Evolutionary conservation across 108 stramenopile genomes (phyloP), one percentile per base, ranked within the genome.

Genomic region (Pinguiococcus pyrenoidosus): DNA sequence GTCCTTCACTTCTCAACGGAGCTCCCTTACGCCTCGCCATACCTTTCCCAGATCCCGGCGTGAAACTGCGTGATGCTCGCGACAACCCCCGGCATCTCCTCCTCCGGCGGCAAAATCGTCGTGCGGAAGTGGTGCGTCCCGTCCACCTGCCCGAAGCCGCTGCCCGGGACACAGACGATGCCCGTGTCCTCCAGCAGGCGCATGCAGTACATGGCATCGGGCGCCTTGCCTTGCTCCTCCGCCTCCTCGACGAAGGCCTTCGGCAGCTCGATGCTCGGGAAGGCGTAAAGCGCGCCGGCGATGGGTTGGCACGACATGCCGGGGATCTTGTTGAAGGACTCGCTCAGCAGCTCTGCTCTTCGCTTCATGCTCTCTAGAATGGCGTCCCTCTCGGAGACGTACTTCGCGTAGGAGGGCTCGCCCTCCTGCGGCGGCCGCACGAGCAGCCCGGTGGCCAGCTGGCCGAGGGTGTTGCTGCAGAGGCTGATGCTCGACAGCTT

Each of bases 251-350:
- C 72, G 5, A 80, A 88, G 25, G 70, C 72, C 1, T 44, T 39
- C 9, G 95, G 88, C 56, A 97, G 68, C 14, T 68, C 35, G 14
- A 94, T 79, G 23, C 53, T 58, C 0, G 95, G 95, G 55, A 97
- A 97, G 39, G 79, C 79, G 72, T 97, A 97, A 86, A 97, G 85
- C 33, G 89, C 86, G 1, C 91, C 94, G 38, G 86, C 78, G 17
- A 84, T 80, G 50, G 71, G 68, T 29, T 81, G 68, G 59, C 94
- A 96, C 13, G 73, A 64, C 35, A 96, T 76, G 17, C 94, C 94
- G 9, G 78, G 74, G 48, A 92, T 74, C 16, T 32, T 32, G 52
- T 89, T 75, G 36, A 89, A 59, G 10, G 80, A 83, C 23, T 69
- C 52, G 33, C 58, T 68, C 8, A 86, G 54, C 16, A 27, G 16